These are phyloP conservation scores for Ceratocystis alfenasii DNA, from an alignment of 2,329 filamentous ascomycete species.

Conservation along the genomic window DNA sequence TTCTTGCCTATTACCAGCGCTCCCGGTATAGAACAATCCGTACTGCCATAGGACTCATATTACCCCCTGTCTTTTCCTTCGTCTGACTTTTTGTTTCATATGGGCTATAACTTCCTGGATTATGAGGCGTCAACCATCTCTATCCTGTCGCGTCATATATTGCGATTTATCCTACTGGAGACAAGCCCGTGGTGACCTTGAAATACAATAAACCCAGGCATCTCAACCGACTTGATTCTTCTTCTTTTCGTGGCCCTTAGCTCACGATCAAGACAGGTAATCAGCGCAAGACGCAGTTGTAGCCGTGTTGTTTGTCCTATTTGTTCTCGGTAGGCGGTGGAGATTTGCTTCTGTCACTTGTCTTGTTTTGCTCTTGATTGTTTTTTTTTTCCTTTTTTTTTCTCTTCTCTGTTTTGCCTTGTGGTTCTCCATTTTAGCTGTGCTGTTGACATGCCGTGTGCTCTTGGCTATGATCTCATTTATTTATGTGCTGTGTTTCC, in stretches of 20 bases:
- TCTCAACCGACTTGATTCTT: constrained; percentile 6
- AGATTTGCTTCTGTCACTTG: background rate
- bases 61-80: background rate
- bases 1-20: background rate
- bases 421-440: background rate
- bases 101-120: background rate
- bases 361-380: background rate
- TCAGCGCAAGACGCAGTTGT: background rate
- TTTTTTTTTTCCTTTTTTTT: background rate
- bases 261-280: background rate
- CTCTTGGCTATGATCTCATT: background rate
- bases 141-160: background rate
- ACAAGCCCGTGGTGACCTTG: background rate
- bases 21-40: background rate
- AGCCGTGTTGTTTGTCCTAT: background rate
- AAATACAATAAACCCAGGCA: background rate
- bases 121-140: background rate
- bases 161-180: background rate
- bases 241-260: constrained; percentile 10
- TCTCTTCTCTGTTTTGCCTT: background rate
- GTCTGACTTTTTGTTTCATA: background rate
- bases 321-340: constrained; percentile 5
- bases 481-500: background rate
- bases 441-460: constrained; percentile 1
- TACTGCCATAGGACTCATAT: background rate